These are phyloP conservation scores for Usnea hakonensis DNA, from an alignment of 495 filamentous ascomycete species.

Conservation along the genomic window DNA sequence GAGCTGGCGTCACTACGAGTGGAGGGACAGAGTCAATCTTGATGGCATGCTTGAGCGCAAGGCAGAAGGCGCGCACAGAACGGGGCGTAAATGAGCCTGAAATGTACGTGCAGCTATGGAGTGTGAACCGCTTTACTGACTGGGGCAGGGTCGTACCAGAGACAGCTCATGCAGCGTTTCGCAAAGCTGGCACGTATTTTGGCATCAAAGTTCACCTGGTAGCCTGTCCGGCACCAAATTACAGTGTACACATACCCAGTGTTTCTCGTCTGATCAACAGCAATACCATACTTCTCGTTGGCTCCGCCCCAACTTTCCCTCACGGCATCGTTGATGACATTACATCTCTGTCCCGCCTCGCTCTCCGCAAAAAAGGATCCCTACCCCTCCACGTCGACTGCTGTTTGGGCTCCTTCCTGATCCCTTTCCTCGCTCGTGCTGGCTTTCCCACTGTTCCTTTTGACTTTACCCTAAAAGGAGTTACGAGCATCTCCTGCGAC, in stretches of 20 bases:
- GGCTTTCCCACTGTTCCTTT: constrained; percentile 74
- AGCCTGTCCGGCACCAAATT: constrained; percentile 71
- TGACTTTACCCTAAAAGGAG: constrained; percentile 89
- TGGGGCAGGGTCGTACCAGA: constrained; percentile 76
- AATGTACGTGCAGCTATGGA: constrained; percentile 43
- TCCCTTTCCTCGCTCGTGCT: constrained; percentile 83
- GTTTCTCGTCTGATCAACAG: constrained; percentile 83
- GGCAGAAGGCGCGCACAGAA: constrained; percentile 80
- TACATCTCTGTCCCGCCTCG: constrained; percentile 72
- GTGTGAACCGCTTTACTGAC: neutral
- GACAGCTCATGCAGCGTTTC: constrained; percentile 92
- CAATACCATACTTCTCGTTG: constrained; percentile 94
- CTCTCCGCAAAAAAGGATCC: constrained; percentile 51
- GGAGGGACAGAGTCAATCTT: constrained; percentile 95
- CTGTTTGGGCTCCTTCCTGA: constrained; percentile 90
- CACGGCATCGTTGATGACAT: constrained; percentile 98
- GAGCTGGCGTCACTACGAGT: constrained; percentile 81
- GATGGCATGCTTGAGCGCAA: constrained; percentile 82
- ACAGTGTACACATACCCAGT: constrained; percentile 70
- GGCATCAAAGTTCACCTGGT: constrained; percentile 91
- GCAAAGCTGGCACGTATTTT: constrained; percentile 91
- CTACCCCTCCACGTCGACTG: constrained; percentile 94
- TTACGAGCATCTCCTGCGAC: constrained; percentile 91
- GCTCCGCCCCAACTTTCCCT: constrained; percentile 93
- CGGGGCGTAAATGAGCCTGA: constrained; percentile 87